Conservation (phyloP, 805 yeast species). For the Kazachstania psychrophila region DNA sequence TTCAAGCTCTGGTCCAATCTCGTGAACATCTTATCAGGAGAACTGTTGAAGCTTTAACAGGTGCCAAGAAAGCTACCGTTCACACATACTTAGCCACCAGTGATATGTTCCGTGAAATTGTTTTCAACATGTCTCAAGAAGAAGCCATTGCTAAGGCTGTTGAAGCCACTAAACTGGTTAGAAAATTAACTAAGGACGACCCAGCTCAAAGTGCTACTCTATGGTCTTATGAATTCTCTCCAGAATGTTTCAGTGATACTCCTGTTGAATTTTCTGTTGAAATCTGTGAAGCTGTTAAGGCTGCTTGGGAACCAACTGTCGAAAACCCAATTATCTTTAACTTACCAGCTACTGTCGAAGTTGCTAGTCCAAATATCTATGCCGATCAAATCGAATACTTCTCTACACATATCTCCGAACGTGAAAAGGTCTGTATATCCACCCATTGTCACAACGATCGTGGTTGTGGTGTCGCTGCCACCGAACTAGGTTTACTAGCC, state of each 20-base stretch:
- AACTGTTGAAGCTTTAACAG: constrained; percentile 62
- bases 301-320: constrained; percentile 61
- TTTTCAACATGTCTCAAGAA: constrained; percentile 50
- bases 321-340: constrained; percentile 68
- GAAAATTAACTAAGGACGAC: constrained; percentile 61
- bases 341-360: constrained; percentile 78
- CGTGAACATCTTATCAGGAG: constrained; percentile 63
- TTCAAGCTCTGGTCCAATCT: constrained; percentile 71
- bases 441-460: constrained; percentile 80
- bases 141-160: constrained; percentile 55
- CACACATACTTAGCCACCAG: constrained; percentile 73
- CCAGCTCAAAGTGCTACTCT: constrained; percentile 42
- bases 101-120: constrained; percentile 62
- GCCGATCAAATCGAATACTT: constrained; percentile 82
- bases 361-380: constrained; percentile 70
- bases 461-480: constrained; percentile 85
- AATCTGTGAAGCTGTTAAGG: constrained; percentile 67
- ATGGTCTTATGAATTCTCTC: constrained; percentile 74
- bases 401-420: constrained; percentile 46
- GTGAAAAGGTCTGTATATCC: constrained; percentile 65
- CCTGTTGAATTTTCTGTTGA: constrained; percentile 51
- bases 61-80: constrained; percentile 67
- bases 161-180: constrained; percentile 51
- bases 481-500: constrained; percentile 71
- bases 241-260: constrained; percentile 71